These are phyloP conservation scores for Jaltomata sinuosa DNA, from an alignment of 257 asterid genomes.

Conservation along the genomic window DNA sequence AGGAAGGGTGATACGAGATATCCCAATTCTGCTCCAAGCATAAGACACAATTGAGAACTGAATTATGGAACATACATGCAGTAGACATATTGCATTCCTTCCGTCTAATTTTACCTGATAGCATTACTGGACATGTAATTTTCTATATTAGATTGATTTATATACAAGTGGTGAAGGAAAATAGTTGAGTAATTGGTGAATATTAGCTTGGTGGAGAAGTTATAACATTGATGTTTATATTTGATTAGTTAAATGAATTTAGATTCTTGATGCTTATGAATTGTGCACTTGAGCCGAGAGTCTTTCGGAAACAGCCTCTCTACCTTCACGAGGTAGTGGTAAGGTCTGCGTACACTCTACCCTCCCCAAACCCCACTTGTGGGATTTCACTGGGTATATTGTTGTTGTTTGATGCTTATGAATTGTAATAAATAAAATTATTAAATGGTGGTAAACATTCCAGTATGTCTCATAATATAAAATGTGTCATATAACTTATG, in stretches of 20 bases:
- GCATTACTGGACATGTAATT: background rate
- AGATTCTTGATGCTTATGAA: background rate
- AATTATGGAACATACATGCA: background rate
- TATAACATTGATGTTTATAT: background rate
- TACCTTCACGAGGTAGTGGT: too few species aligned
- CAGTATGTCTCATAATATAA: background rate
- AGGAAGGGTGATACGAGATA: background rate
- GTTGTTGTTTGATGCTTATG: background rate
- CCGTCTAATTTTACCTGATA: background rate
- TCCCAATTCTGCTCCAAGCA: background rate
- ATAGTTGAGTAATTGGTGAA: background rate
- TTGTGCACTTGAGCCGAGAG: too few species aligned
- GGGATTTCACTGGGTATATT: too few species aligned
- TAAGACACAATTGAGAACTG: background rate
- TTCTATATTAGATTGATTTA: background rate
- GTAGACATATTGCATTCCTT: background rate
- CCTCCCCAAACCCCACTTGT: too few species aligned
- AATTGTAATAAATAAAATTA: background rate
- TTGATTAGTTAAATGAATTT: background rate
- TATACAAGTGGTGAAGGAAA: background rate
- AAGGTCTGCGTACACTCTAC: too few species aligned
- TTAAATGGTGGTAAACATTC: background rate
- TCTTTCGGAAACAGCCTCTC: too few species aligned
- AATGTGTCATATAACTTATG: background rate
- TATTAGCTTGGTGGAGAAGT: slow-evolving; percentile 1